These are phyloP conservation scores for Tylopilus orsonianus DNA, from an alignment of 1,284 basidiomycete species.

Conservation along the genomic window DNA sequence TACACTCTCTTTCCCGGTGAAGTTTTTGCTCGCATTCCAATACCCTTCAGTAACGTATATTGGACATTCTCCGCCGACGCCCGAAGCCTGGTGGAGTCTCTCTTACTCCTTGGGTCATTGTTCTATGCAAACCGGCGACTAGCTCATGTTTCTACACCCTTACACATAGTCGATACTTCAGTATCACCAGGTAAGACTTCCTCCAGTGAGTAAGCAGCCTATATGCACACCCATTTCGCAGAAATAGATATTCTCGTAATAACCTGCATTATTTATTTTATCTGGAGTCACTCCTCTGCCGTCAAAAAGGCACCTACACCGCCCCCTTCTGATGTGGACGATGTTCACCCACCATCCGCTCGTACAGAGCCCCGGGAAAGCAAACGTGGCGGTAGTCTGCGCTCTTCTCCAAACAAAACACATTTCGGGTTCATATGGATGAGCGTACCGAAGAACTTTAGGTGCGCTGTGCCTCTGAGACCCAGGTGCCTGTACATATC, in stretches of 20 bases:
- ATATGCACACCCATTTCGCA: slow-evolving; percentile 31
- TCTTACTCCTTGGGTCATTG: slow-evolving; percentile 33
- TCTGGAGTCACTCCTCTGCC: slow-evolving; percentile 58
- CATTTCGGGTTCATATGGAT: slow-evolving; percentile 78
- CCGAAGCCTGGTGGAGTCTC: slow-evolving; percentile 27
- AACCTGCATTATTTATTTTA: slow-evolving; percentile 59
- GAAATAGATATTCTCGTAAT: slow-evolving; percentile 60
- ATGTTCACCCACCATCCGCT: slow-evolving; percentile 28
- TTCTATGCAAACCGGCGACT: slow-evolving; percentile 32
- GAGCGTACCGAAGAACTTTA: slow-evolving; percentile 86
- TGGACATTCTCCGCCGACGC: slow-evolving; percentile 30
- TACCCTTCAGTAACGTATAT: slow-evolving; percentile 14
- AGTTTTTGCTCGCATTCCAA: slow-evolving; percentile 20
- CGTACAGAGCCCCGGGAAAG: slow-evolving; percentile 46
- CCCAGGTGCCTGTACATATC: slow-evolving; percentile 5
- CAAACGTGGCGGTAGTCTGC: slow-evolving; percentile 37
- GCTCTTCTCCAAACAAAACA: slow-evolving; percentile 38
- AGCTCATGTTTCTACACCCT: slow-evolving; percentile 4
- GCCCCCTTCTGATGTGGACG: slow-evolving; percentile 26
- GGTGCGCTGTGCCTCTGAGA: slow-evolving; percentile 42
- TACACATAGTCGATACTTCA: slow-evolving; percentile 11
- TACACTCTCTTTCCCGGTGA: slow-evolving; percentile 26
- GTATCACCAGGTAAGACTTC: slow-evolving; percentile 27
- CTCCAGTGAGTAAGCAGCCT: background rate
- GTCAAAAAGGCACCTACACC: slow-evolving; percentile 24